A percentile compares a stretch with the other conserved stretches of the same genome.
Evolutionary conservation across 768 basidiomycete genomes (phyloP).

Genomic region (Daedaleopsis sinensis): DNA sequence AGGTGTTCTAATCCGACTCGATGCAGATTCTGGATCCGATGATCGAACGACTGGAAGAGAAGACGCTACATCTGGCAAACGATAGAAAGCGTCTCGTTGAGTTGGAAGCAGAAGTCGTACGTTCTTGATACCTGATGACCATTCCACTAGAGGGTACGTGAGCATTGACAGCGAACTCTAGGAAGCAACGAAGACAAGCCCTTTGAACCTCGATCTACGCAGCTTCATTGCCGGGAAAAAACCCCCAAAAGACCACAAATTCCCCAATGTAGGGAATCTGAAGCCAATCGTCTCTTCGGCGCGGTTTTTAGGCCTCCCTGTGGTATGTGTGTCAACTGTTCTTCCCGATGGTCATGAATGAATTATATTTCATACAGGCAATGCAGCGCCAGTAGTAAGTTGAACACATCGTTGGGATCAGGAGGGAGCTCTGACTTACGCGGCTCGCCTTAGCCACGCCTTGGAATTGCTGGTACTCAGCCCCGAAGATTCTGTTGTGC

Average conservation of each 20-base stretch:
- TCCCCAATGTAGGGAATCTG: not conserved
- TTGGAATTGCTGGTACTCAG: not conserved
- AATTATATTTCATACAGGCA: too few relatives aligned
- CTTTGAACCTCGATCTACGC: not conserved
- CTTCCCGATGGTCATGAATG: not conserved
- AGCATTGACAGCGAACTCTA: too few relatives aligned
- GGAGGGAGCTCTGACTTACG: too few relatives aligned
- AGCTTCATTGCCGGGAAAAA: not conserved
- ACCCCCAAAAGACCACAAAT: not conserved
- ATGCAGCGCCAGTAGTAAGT: too few relatives aligned
- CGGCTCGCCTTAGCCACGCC: not conserved
- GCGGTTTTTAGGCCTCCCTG: not conserved
- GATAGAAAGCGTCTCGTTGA: too few relatives aligned
- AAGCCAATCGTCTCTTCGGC: not conserved
- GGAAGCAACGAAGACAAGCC: not conserved
- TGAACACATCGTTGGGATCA: too few relatives aligned
- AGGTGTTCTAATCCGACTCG: not conserved
- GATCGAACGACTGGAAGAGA: not conserved
- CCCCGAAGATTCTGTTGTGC: not conserved
- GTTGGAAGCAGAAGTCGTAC: not conserved
- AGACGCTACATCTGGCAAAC: too few relatives aligned
- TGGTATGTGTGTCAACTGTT: not conserved
- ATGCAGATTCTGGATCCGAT: not conserved
- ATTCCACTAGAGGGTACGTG: not conserved
- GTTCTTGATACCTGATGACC: not conserved